Evolutionary conservation across 177 flowering plant genomes (phyloP).

Genomic region (Vitis hybrid): DNA sequence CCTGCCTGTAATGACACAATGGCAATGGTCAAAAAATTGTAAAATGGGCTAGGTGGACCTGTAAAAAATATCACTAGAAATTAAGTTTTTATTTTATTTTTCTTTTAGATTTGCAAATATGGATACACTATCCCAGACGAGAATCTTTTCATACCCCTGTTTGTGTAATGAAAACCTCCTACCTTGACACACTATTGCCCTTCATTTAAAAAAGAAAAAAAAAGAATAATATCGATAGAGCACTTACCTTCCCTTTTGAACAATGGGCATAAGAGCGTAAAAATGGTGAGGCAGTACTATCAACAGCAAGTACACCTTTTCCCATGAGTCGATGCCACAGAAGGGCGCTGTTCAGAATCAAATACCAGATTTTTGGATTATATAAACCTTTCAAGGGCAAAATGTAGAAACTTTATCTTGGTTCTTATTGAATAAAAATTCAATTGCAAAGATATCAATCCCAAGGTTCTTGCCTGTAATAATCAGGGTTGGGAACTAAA

Average conservation of each 20-base stretch:
- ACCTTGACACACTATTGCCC: too few species aligned
- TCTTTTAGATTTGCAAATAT: neutral
- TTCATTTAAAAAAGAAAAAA: neutral
- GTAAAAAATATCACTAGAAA: too few species aligned
- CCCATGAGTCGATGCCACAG: constrained; percentile 96
- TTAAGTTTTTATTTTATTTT: too few species aligned
- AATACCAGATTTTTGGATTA: constrained; percentile 1
- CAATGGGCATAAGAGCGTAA: constrained; percentile 87
- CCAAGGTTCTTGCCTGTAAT: constrained; percentile 62
- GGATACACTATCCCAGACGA: too few species aligned
- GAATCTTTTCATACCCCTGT: too few species aligned
- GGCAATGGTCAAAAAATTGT: constrained; percentile 1
- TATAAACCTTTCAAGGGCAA: neutral
- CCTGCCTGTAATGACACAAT: constrained; percentile 52
- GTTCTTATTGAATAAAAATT: neutral
- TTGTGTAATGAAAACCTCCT: too few species aligned
- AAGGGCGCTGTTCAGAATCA: constrained; percentile 59
- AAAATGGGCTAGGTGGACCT: too few species aligned
- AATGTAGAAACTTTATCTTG: neutral
- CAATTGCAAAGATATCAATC: neutral
- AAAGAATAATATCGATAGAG: neutral
- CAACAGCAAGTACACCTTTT: constrained; percentile 55
- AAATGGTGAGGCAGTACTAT: constrained; percentile 39
- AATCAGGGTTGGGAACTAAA: constrained; percentile 83
- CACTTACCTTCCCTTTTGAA: constrained; percentile 60